phyloP scores from a whole-genome alignment of 805 yeast species.

The Wickerhamiella alocasiicola region DNA sequence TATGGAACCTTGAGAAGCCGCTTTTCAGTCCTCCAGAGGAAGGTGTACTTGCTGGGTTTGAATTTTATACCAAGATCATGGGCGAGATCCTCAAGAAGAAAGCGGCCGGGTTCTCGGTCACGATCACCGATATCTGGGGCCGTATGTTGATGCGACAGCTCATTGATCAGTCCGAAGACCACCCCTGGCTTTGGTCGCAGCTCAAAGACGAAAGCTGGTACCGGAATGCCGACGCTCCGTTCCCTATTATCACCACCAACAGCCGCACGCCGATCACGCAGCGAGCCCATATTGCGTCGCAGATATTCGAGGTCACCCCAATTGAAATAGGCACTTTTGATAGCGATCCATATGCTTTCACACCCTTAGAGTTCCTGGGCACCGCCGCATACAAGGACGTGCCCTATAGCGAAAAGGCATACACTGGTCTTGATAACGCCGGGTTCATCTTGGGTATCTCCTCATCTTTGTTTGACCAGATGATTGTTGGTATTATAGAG shows the following conservation, averaged over 20 bases:
- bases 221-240: constrained; percentile 46
- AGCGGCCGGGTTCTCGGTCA: constrained; percentile 47
- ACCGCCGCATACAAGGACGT: constrained; percentile 6
- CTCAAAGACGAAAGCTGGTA: constrained; percentile 46
- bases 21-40: neutral
- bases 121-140: constrained; percentile 65
- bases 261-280: constrained; percentile 31
- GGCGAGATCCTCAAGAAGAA: constrained; percentile 25
- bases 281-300: constrained; percentile 41
- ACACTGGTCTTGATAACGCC: constrained; percentile 58
- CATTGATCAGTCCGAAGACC: constrained; percentile 35
- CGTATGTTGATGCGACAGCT: constrained; percentile 52
- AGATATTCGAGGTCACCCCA: constrained; percentile 34
- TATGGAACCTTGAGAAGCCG: constrained; percentile 7
- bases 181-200: constrained; percentile 36
- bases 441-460: constrained; percentile 62
- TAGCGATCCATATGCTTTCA: constrained; percentile 44
- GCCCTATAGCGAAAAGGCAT: constrained; percentile 14
- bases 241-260: constrained; percentile 37
- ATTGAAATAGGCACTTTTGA: constrained; percentile 69
- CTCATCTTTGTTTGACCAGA: constrained; percentile 30
- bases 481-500: constrained; percentile 34
- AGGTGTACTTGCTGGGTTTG: neutral
- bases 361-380: constrained; percentile 52
- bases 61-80: neutral